Conservation (phyloP, 306 rosid genomes). For the Pueraria montana region DNA sequence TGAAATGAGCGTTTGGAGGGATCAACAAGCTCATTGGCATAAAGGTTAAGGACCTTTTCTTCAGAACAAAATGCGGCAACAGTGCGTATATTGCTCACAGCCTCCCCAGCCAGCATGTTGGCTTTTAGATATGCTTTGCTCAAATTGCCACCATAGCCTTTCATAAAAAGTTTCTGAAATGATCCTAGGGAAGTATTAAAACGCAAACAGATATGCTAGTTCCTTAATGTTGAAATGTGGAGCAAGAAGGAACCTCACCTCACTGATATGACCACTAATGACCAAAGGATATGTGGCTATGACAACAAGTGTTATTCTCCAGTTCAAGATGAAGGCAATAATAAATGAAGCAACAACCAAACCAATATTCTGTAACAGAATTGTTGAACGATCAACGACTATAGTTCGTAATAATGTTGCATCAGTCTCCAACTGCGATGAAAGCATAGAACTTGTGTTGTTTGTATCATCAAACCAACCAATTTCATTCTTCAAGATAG, state of each 20-base stretch:
- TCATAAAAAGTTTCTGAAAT: slow-evolving; percentile 89
- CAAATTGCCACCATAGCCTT: slow-evolving; percentile 99
- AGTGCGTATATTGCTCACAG: slow-evolving; percentile 93
- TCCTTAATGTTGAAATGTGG: slow-evolving; percentile 33
- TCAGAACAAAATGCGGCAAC: slow-evolving; percentile 97
- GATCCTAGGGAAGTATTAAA: slow-evolving; percentile 28
- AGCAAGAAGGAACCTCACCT: slow-evolving; percentile 77
- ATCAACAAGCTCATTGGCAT: slow-evolving; percentile 78
- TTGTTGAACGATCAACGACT: slow-evolving; percentile 88
- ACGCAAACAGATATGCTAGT: slow-evolving; percentile 22
- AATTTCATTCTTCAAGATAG: slow-evolving; percentile 93
- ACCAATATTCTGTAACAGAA: slow-evolving; percentile 87
- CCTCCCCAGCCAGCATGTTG: slow-evolving; percentile 96
- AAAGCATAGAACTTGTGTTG: slow-evolving; percentile 93
- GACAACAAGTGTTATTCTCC: slow-evolving; percentile 95
- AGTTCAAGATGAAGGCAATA: slow-evolving; percentile 88
- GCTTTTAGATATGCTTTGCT: slow-evolving; percentile 96
- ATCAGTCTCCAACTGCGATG: slow-evolving; percentile 85
- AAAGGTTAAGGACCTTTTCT: slow-evolving; percentile 80
- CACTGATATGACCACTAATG: slow-evolving; percentile 95
- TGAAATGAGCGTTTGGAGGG: slow-evolving; percentile 82
- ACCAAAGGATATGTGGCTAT: slow-evolving; percentile 91
- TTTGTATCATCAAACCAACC: slow-evolving; percentile 92
- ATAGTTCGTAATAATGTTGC: slow-evolving; percentile 83
- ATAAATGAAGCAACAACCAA: slow-evolving; percentile 84